Conservation (phyloP, 2,329 filamentous ascomycete genomes). For the Phialophora expanda region DNA sequence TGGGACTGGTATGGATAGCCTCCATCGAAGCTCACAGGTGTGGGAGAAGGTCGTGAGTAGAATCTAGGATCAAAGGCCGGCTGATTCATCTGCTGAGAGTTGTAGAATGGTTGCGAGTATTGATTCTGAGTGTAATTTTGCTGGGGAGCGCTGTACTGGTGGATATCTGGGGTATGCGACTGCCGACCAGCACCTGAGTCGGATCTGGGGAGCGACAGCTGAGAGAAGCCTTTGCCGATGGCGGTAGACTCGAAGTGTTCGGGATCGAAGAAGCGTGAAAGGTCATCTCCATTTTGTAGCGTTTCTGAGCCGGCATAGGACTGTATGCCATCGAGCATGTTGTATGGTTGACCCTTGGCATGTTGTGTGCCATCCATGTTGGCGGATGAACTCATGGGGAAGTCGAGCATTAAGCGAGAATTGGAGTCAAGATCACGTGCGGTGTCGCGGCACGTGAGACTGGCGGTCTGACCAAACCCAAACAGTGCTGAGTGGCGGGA, state of each 20-base stretch:
- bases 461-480: neutral
- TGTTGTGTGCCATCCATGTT: constrained; percentile 30
- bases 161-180: constrained; percentile 35
- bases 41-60: constrained; percentile 31
- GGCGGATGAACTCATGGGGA: constrained; percentile 32
- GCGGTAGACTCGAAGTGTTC: constrained; percentile 36
- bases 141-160: constrained; percentile 33
- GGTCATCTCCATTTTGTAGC: constrained; percentile 33
- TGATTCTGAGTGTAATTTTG: constrained; percentile 28
- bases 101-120: constrained; percentile 35
- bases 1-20: constrained; percentile 30
- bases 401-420: constrained; percentile 2
- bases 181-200: constrained; percentile 31
- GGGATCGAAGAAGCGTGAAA: constrained; percentile 36
- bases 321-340: constrained; percentile 34
- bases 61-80: constrained; percentile 34
- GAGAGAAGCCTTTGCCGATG: constrained; percentile 30
- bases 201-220: constrained; percentile 31
- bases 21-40: constrained; percentile 30
- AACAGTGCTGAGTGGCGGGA: constrained; percentile 4
- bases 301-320: constrained; percentile 20
- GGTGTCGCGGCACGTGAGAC: constrained; percentile 2
- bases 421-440: constrained; percentile 17
- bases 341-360: constrained; percentile 26
- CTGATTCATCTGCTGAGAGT: constrained; percentile 29